phyloP scores from a whole-genome alignment of 176 grass and related monocot genomes.

The Elymus sibiricus region DNA sequence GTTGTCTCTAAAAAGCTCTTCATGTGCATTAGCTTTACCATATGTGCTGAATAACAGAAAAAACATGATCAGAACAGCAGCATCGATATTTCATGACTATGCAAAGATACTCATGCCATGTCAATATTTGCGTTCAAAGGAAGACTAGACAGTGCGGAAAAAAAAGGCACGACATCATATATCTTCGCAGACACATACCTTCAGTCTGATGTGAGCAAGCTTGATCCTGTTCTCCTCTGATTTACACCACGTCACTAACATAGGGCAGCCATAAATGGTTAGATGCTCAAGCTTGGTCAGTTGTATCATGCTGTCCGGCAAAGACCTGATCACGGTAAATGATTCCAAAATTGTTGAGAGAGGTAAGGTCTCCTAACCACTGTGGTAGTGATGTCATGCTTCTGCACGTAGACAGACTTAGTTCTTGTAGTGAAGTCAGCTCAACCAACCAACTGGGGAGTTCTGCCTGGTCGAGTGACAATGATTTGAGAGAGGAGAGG shows the following conservation, averaged over 20 bases:
- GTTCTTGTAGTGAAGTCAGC: not conserved
- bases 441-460: not conserved
- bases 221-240: not conserved
- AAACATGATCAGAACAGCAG: too few species aligned
- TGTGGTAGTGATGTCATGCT: not conserved
- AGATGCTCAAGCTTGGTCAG: not conserved
- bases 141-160: too few species aligned
- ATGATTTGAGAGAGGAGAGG: not conserved
- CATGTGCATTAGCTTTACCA: too few species aligned
- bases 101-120: not conserved
- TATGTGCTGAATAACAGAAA: too few species aligned
- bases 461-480: not conserved
- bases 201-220: not conserved
- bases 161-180: not conserved
- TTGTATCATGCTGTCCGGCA: not conserved
- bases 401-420: not conserved
- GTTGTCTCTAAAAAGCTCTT: too few species aligned
- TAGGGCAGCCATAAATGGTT: not conserved
- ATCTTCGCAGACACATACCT: not conserved
- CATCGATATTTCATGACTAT: too few species aligned
- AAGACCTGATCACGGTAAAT: not conserved
- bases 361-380: not conserved
- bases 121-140: not conserved
- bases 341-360: not conserved
- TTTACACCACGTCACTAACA: not conserved